A percentile compares a stretch with the other conserved stretches of the same genome.
phyloP scores from a whole-genome alignment of 495 filamentous ascomycete species.

The Chaetomium cochliodes region DNA sequence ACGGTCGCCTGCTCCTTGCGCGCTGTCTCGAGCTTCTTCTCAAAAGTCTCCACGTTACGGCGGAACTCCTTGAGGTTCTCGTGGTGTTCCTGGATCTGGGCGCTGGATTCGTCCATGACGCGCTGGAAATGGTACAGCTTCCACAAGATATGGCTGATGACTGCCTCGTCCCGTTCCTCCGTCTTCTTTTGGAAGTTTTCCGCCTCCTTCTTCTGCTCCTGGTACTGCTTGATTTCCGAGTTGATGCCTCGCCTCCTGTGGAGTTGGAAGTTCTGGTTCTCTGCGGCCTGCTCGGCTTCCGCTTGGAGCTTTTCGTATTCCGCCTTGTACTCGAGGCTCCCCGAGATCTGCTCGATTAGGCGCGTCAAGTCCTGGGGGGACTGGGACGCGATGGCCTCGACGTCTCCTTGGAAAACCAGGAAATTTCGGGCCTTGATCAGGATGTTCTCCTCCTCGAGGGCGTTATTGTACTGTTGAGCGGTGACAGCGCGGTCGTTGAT shows the following conservation, averaged over 20 bases:
- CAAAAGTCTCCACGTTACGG: conserved; percentile 81
- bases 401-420: conserved; percentile 96
- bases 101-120: conserved; percentile 85
- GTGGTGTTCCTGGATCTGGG: conserved; percentile 89
- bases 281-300: conserved; percentile 79
- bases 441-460: conserved; percentile 91
- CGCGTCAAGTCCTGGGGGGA: conserved; percentile 91
- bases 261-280: conserved; percentile 83
- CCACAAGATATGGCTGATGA: conserved; percentile 94
- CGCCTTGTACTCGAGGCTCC: conserved; percentile 90
- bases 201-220: conserved; percentile 94
- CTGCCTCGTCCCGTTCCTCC: conserved; percentile 84
- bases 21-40: conserved; percentile 79
- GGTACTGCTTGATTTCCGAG: conserved; percentile 95
- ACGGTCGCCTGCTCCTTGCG: conserved; percentile 79
- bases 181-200: conserved; percentile 86
- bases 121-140: conserved; percentile 95
- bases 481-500: conserved; percentile 91
- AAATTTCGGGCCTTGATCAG: conserved; percentile 97
- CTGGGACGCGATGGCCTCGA: conserved; percentile 95
- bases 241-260: conserved; percentile 91
- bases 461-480: conserved; percentile 89
- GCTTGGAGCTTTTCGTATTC: conserved; percentile 89
- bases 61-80: conserved; percentile 93
- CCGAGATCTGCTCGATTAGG: conserved; percentile 95